phyloP scores from a whole-genome alignment of 1,139 yeast species.

The Meyerozyma carpophila region DNA sequence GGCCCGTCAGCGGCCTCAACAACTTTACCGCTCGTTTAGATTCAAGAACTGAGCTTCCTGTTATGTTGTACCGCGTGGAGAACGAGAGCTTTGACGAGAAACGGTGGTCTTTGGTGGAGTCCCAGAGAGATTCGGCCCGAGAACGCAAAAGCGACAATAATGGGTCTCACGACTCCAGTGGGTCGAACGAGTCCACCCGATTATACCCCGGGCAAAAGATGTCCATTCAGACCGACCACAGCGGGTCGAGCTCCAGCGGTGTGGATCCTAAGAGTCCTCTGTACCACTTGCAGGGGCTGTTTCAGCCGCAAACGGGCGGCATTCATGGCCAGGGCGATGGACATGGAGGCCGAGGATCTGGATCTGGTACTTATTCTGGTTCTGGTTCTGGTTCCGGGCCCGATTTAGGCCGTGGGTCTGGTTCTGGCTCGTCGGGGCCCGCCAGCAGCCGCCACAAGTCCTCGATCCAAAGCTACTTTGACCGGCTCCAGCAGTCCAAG shows the following conservation, averaged over 20 bases:
- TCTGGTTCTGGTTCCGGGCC: neutral
- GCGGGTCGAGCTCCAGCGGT: neutral
- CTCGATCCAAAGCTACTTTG: neutral
- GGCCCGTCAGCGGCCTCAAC: neutral
- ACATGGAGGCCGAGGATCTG: neutral
- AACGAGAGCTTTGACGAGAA: conserved; percentile 21
- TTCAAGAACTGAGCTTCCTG: conserved; percentile 22
- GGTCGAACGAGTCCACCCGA: conserved; percentile 1
- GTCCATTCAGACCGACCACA: neutral
- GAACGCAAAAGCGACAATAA: neutral
- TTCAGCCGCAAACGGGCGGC: too few relatives aligned
- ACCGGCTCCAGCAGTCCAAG: neutral
- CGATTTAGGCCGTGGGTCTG: neutral
- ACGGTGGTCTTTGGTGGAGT: conserved; percentile 26
- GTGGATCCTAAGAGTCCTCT: neutral
- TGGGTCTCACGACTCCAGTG: neutral
- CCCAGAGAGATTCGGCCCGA: conserved; percentile 4
- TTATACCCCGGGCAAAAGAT: neutral
- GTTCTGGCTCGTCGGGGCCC: neutral
- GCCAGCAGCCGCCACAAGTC: neutral
- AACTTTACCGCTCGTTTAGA: conserved; percentile 26
- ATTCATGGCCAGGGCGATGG: too few relatives aligned
- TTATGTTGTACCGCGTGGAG: conserved; percentile 26
- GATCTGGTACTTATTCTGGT: neutral
- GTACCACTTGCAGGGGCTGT: neutral